Conservation (phyloP, 345 rosid genomes). For the Limnanthes douglasii region DNA sequence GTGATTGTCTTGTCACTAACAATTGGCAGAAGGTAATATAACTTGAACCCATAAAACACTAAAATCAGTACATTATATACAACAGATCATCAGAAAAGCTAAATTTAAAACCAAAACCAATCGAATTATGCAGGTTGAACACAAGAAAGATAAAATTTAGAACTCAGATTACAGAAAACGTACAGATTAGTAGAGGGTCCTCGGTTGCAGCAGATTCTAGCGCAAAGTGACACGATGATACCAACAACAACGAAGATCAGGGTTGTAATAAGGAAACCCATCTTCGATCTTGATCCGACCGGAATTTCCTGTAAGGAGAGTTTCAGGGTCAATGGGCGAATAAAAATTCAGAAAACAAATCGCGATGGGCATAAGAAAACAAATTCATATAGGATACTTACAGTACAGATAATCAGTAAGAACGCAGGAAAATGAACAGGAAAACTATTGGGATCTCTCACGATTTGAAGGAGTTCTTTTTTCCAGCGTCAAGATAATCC, state of each 20-base stretch:
- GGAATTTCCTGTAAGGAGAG: conserved; percentile 10
- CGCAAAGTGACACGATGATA: conserved; percentile 58
- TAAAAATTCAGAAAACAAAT: conserved; percentile 5
- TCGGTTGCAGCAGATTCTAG: conserved; percentile 80
- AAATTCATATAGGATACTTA: no score
- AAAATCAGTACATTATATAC: no score
- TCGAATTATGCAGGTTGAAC: no score
- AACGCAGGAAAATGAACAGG: neutral
- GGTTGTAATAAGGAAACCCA: conserved; percentile 87
- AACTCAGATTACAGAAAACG: no score
- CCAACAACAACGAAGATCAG: conserved; percentile 72
- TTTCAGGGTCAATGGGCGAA: no score
- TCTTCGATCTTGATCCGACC: conserved; percentile 21
- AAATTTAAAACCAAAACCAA: no score
- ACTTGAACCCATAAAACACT: no score
- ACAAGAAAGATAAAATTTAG: no score
- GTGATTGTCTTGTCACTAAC: no score
- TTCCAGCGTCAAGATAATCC: no score
- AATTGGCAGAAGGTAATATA: no score
- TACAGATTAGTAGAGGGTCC: conserved; percentile 92
- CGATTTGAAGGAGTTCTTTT: conserved; percentile 8
- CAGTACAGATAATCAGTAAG: neutral
- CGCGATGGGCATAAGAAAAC: neutral
- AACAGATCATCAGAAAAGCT: no score
- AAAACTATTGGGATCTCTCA: conserved; percentile 11